Percentiles rank a stretch among this genome's conserved stretches.
These are phyloP conservation scores for Annulohypoxylon bovei DNA, from an alignment of 495 filamentous ascomycete genomes.

Conservation along the genomic window DNA sequence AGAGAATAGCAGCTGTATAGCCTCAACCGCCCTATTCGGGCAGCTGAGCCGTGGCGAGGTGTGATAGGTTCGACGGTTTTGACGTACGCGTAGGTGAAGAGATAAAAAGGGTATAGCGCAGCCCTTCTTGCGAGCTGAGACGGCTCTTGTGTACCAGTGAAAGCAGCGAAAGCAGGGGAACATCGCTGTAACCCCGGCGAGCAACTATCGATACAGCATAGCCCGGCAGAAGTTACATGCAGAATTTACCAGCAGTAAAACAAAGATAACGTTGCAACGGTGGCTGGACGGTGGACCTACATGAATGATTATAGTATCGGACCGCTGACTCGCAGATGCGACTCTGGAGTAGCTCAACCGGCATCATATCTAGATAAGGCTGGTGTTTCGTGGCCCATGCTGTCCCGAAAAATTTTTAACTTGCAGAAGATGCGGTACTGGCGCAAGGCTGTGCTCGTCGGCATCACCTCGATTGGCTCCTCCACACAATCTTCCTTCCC, in stretches of 20 bases:
- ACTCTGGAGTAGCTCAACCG: slow-evolving; percentile 30
- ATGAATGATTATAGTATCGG: slow-evolving; percentile 32
- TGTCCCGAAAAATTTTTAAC: slow-evolving; percentile 34
- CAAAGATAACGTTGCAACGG: slow-evolving; percentile 7
- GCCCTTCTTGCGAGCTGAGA: slow-evolving; percentile 27
- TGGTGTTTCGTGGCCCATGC: slow-evolving; percentile 29
- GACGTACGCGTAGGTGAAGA: slow-evolving; percentile 14
- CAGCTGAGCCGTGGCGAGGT: slow-evolving; percentile 33
- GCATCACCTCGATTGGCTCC: slow-evolving; percentile 45
- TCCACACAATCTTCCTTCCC: slow-evolving; percentile 36
- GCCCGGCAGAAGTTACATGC: slow-evolving; percentile 33
- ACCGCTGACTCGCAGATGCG: slow-evolving; percentile 37
- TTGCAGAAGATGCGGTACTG: slow-evolving; percentile 21
- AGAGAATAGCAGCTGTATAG: slow-evolving; percentile 28
- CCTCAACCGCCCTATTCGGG: slow-evolving; percentile 38
- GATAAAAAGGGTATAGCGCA: slow-evolving; percentile 33
- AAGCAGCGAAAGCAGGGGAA: slow-evolving; percentile 2
- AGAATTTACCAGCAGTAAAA: slow-evolving; percentile 22
- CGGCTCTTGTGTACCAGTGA: slow-evolving; percentile 2
- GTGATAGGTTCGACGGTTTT: slow-evolving; percentile 20
- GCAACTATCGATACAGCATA: slow-evolving; percentile 32
- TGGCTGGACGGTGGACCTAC: slow-evolving; percentile 23
- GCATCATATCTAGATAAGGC: slow-evolving; percentile 42
- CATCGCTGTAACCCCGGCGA: slow-evolving; percentile 7
- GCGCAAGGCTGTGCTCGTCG: slow-evolving; percentile 44